Evolutionary conservation across 805 yeast genomes (phyloP).

Genomic region (Pichia manshurica): DNA sequence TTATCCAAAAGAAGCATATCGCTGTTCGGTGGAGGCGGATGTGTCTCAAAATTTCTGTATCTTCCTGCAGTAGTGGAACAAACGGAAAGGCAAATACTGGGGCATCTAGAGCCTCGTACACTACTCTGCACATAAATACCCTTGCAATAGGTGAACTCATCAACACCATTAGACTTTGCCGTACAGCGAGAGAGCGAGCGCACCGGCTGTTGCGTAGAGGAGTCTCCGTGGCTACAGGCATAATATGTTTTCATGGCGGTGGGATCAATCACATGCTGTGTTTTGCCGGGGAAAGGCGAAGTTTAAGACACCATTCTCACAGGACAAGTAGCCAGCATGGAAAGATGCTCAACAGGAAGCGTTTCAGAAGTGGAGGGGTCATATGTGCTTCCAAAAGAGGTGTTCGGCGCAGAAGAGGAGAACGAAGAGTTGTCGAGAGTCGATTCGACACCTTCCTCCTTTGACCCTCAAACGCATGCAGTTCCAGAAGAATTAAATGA

Average conservation of each 20-base stretch:
- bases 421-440: neutral
- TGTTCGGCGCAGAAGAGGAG: neutral
- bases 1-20: conserved; percentile 28
- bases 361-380: neutral
- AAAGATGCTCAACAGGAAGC: neutral
- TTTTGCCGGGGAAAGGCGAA: too few relatives aligned
- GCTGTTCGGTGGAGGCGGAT: neutral
- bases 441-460: neutral
- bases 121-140: too few relatives aligned
- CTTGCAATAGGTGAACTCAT: too few relatives aligned
- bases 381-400: neutral
- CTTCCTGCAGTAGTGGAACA: too few relatives aligned
- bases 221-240: too few relatives aligned
- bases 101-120: neutral
- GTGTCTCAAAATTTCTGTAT: neutral
- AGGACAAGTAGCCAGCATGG: neutral
- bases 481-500: neutral
- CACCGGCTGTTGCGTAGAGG: too few relatives aligned
- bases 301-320: too few relatives aligned
- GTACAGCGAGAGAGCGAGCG: too few relatives aligned
- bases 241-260: too few relatives aligned
- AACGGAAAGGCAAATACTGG: too few relatives aligned
- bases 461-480: conserved; percentile 8
- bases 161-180: too few relatives aligned
- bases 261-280: too few relatives aligned